phyloP scores from a whole-genome alignment of 2,329 filamentous ascomycete species.

The Dothideomycetes sp. region DNA sequence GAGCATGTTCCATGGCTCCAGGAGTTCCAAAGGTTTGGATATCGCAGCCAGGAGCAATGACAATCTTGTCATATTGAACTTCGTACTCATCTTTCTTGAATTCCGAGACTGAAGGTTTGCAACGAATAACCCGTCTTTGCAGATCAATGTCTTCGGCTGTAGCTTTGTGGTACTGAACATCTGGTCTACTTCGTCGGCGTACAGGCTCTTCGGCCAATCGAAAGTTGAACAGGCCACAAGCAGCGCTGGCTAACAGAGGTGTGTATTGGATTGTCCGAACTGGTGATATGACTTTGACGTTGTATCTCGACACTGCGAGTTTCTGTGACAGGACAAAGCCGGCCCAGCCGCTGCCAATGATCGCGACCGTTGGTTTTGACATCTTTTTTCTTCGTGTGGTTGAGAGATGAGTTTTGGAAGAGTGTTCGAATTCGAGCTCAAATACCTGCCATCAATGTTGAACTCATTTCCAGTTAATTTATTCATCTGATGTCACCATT shows the following conservation, averaged over 20 bases:
- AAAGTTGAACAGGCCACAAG: slow-evolving; percentile 38
- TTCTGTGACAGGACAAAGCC: slow-evolving; percentile 32
- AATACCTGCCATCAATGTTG: neutral
- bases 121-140: slow-evolving; percentile 25
- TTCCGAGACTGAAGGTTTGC: slow-evolving; percentile 26
- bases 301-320: slow-evolving; percentile 29
- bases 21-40: slow-evolving; percentile 34
- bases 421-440: neutral
- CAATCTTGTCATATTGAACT: slow-evolving; percentile 34
- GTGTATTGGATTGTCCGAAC: slow-evolving; percentile 36
- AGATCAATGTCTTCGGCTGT: slow-evolving; percentile 32
- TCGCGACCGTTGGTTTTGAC: slow-evolving; percentile 19
- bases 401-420: neutral
- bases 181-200: slow-evolving; percentile 25
- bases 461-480: too few relatives aligned
- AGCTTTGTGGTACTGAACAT: slow-evolving; percentile 33
- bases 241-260: slow-evolving; percentile 36
- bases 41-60: slow-evolving; percentile 36
- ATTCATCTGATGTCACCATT: slow-evolving; percentile 1
- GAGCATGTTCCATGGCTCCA: slow-evolving; percentile 31
- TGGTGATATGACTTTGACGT: slow-evolving; percentile 35
- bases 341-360: slow-evolving; percentile 35
- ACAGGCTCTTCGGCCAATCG: slow-evolving; percentile 38
- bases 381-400: neutral
- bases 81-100: slow-evolving; percentile 29